These are phyloP conservation scores for Trichomonas gallinae DNA, from an alignment of 208 protist genomes.

Conservation along the genomic window DNA sequence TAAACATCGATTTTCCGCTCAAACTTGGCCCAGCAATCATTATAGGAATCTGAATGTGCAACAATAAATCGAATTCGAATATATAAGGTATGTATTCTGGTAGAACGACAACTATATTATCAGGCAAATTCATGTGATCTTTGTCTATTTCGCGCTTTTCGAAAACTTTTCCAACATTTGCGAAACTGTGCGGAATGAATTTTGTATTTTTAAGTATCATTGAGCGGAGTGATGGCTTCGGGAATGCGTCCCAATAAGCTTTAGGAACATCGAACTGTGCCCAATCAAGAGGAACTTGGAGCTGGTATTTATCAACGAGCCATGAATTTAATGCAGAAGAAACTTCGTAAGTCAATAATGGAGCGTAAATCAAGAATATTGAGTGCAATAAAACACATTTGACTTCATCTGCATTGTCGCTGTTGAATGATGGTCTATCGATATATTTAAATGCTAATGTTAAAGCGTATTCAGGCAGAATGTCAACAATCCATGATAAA, in stretches of 20 bases:
- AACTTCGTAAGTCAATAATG: background rate
- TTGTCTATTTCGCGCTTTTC: background rate
- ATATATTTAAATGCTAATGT: background rate
- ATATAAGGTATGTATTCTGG: background rate
- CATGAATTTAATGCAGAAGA: background rate
- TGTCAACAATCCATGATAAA: background rate
- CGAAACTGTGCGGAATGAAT: background rate
- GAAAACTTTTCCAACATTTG: background rate
- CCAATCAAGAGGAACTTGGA: background rate
- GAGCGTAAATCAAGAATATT: background rate
- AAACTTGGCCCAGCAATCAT: background rate
- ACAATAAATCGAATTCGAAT: background rate
- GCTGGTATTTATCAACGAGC: background rate
- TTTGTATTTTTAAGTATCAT: background rate
- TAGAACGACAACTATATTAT: background rate
- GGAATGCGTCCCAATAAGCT: background rate
- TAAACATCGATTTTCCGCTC: background rate
- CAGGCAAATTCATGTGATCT: background rate
- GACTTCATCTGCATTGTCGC: background rate
- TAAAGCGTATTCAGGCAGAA: background rate
- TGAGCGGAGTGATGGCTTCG: background rate
- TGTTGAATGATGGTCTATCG: background rate
- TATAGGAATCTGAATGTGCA: background rate
- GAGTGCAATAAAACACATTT: background rate
- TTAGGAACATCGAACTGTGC: background rate